phyloP scores from a whole-genome alignment of 805 yeast species.

The Candida arabinofermentans region DNA sequence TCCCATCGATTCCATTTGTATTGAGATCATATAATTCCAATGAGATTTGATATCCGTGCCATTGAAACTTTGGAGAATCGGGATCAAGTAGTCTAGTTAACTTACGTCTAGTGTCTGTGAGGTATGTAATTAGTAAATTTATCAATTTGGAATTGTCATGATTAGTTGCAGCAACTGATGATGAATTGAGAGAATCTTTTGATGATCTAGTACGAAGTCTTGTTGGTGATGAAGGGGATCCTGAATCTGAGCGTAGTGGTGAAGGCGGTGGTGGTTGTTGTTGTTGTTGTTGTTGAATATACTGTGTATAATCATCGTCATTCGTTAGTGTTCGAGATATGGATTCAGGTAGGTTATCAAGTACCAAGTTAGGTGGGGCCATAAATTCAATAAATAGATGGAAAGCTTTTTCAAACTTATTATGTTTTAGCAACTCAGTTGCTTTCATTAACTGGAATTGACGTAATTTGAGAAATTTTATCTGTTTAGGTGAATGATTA shows the following conservation, averaged over 20 bases:
- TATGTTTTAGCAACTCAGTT: constrained; percentile 25
- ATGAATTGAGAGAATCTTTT: background rate
- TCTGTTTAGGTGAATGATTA: constrained; percentile 23
- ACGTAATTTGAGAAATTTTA: constrained; percentile 35
- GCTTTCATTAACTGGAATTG: constrained; percentile 42
- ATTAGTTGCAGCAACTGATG: background rate
- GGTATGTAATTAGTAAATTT: constrained; percentile 39
- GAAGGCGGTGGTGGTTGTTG: background rate
- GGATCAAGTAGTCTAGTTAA: constrained; percentile 38
- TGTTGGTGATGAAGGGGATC: background rate
- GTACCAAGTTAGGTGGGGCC: constrained; percentile 56
- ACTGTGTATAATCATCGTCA: constrained; percentile 1
- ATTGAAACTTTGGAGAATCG: constrained; percentile 31
- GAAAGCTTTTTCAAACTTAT: constrained; percentile 36
- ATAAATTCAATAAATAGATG: constrained; percentile 45
- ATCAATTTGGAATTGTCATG: constrained; percentile 34
- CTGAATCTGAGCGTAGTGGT: background rate
- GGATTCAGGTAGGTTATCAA: constrained; percentile 40
- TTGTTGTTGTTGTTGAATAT: background rate
- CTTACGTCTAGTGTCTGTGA: constrained; percentile 52
- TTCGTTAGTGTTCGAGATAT: constrained; percentile 11
- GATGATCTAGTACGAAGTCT: constrained; percentile 10
- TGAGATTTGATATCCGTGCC: constrained; percentile 44
- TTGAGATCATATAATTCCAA: constrained; percentile 34
- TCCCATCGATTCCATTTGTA: constrained; percentile 5